Conservation (phyloP, 805 yeast species). For the Sugiyamaella americana region DNA sequence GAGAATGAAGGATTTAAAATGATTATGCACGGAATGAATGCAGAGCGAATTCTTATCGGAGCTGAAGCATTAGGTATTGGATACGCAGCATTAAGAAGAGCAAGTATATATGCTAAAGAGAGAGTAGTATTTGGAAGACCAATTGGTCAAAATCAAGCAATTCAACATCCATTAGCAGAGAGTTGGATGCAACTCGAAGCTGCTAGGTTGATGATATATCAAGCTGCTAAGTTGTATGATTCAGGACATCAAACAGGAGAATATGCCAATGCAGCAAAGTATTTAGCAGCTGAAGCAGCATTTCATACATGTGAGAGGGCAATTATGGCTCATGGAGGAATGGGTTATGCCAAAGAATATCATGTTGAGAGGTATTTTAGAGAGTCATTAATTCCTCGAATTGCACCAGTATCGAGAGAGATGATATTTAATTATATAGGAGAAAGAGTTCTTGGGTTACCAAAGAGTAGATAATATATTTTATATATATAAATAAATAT, state of each 20-base stretch:
- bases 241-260: conserved; percentile 25
- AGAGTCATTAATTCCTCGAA: conserved; percentile 7
- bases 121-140: conserved; percentile 37
- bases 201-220: conserved; percentile 35
- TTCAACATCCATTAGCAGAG: conserved; percentile 40
- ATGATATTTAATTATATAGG: conserved; percentile 9
- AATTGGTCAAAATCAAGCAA: conserved; percentile 39
- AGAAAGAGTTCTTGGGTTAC: conserved; percentile 8
- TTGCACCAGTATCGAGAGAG: conserved; percentile 8
- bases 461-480: conserved; percentile 1
- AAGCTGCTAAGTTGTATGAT: conserved; percentile 39
- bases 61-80: conserved; percentile 42
- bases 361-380: conserved; percentile 10
- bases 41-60: conserved; percentile 40
- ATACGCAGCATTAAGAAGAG: conserved; percentile 37
- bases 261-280: conserved; percentile 10
- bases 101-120: conserved; percentile 34
- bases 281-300: conserved; percentile 10
- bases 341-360: conserved; percentile 12
- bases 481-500: too few relatives aligned
- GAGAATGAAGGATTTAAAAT: conserved; percentile 40
- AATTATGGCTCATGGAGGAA: conserved; percentile 8
- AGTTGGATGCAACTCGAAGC: conserved; percentile 40
- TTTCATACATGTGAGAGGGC: conserved; percentile 9
- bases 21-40: conserved; percentile 38